phyloP scores from a whole-genome alignment of 305 asterid genomes.

The Plantago coronopus region DNA sequence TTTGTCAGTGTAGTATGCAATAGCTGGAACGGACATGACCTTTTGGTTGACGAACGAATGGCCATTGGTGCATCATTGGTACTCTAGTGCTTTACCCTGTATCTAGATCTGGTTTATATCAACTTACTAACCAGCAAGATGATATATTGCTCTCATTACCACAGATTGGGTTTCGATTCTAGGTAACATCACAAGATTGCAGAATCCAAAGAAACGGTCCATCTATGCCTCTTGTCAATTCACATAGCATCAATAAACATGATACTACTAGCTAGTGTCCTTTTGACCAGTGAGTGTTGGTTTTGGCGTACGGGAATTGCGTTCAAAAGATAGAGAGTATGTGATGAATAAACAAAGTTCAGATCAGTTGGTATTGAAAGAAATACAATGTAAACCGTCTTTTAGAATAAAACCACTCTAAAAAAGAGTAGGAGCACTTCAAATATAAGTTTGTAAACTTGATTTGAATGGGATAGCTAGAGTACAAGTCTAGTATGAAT shows the following conservation, averaged over 20 bases:
- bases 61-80: conserved; percentile 32
- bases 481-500: too few species aligned
- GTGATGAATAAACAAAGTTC: too few species aligned
- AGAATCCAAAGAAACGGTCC: conserved; percentile 35
- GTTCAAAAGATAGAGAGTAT: too few species aligned
- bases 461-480: too few species aligned
- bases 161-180: conserved; percentile 26
- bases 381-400: too few species aligned
- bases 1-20: too few species aligned
- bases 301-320: too few species aligned
- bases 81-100: conserved; percentile 20
- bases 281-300: too few species aligned
- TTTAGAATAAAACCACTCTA: too few species aligned
- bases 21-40: conserved; percentile 48
- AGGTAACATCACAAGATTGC: conserved; percentile 39
- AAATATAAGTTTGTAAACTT: too few species aligned
- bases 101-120: not conserved
- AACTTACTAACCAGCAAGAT: not conserved
- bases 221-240: conserved; percentile 33
- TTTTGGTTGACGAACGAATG: conserved; percentile 49
- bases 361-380: too few species aligned
- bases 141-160: conserved; percentile 23
- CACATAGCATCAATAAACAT: conserved; percentile 17
- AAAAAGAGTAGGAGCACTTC: too few species aligned
- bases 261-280: not conserved